Evolutionary conservation across 2,329 filamentous ascomycete genomes (phyloP).

Genomic region (Fusarium domesticum): DNA sequence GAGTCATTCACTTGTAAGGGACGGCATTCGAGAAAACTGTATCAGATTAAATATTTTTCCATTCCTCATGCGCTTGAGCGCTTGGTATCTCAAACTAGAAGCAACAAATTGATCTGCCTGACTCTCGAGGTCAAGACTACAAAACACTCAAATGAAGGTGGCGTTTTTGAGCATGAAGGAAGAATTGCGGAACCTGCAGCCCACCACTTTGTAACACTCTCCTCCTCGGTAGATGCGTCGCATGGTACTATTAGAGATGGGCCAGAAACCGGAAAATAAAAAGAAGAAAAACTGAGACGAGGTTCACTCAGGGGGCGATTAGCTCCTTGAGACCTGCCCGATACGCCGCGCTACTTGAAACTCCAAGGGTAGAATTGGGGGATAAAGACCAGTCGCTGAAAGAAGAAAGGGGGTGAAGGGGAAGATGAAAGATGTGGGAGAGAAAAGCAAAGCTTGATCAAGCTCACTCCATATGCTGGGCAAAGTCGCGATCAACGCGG

Average conservation of each 20-base stretch:
- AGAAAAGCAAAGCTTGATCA: slow-evolving; percentile 9
- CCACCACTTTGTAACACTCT: too few species aligned
- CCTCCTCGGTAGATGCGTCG: too few species aligned
- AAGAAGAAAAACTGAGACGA: slow-evolving; percentile 6
- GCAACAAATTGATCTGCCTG: slow-evolving; percentile 1
- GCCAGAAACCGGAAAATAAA: too few species aligned
- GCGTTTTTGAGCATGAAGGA: not conserved
- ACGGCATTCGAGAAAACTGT: not conserved
- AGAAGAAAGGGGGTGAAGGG: not conserved
- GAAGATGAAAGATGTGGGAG: slow-evolving; percentile 3
- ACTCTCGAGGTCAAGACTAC: not conserved
- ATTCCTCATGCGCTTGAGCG: slow-evolving; percentile 9
- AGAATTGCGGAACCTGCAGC: not conserved
- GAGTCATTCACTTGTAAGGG: not conserved
- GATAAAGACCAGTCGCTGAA: not conserved
- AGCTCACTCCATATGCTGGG: slow-evolving; percentile 33
- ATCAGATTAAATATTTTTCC: slow-evolving; percentile 3
- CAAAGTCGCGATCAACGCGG: slow-evolving; percentile 31
- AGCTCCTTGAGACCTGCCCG: slow-evolving; percentile 3
- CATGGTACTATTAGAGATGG: too few species aligned
- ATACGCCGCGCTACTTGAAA: slow-evolving; percentile 17
- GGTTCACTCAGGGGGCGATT: slow-evolving; percentile 3
- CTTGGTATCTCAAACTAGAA: slow-evolving; percentile 8
- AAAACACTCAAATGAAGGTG: not conserved
- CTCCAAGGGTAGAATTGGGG: not conserved